phyloP scores from a whole-genome alignment of 805 yeast genomes.

The Sporopachydermia lactativora region DNA sequence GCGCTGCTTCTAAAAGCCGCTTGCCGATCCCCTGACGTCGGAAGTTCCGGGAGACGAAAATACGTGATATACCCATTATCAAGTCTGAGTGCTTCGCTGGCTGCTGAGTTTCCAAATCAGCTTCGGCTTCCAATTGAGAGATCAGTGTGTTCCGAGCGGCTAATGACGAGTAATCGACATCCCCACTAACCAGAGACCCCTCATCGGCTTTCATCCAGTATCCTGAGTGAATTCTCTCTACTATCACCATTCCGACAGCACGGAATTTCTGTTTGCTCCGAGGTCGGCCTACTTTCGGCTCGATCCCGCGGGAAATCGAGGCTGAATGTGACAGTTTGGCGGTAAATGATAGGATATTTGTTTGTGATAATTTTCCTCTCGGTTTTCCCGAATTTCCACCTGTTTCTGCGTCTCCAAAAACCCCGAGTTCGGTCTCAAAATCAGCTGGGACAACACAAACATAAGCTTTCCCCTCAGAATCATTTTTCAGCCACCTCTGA shows the following conservation, averaged over 20 bases:
- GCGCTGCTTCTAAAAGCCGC: slow-evolving; percentile 24
- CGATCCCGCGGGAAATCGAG: no score
- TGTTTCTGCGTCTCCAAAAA: no score
- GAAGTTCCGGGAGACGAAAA: slow-evolving; percentile 21
- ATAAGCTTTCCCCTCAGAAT: slow-evolving; percentile 23
- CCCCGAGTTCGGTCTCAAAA: no score
- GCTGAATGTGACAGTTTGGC: no score
- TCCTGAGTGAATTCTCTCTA: slow-evolving; percentile 27
- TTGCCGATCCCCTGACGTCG: slow-evolving; percentile 32
- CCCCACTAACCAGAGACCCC: slow-evolving; percentile 5
- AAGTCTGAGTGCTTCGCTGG: slow-evolving; percentile 17
- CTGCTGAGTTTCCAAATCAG: slow-evolving; percentile 29
- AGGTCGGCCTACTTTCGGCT: no score
- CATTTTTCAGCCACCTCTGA: slow-evolving; percentile 8
- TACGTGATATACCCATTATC: slow-evolving; percentile 28
- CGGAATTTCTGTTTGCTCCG: not conserved
- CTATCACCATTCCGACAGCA: slow-evolving; percentile 30
- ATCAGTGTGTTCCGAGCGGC: slow-evolving; percentile 12
- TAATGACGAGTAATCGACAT: slow-evolving; percentile 2
- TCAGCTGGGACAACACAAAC: slow-evolving; percentile 21
- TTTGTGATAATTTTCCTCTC: no score
- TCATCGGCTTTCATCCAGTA: slow-evolving; percentile 28
- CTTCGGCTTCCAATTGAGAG: slow-evolving; percentile 18
- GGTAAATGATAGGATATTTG: no score
- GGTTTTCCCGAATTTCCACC: no score